Evolutionary conservation across 306 rosid genomes (phyloP).

Genomic region (Trifolium dubium): DNA sequence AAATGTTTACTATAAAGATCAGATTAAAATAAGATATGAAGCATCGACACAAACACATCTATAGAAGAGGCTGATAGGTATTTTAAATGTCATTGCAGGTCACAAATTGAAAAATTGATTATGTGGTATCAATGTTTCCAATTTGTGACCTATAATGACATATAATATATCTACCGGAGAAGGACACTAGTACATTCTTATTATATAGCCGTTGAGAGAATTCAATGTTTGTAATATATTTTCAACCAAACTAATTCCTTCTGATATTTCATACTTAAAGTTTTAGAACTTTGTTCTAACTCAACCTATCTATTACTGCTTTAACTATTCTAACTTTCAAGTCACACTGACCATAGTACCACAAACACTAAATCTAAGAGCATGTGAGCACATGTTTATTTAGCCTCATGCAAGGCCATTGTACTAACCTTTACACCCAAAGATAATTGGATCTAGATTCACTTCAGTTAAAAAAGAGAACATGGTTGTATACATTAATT

Average conservation of each 20-base stretch:
- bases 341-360: slow-evolving; percentile 23
- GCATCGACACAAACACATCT: too few species aligned
- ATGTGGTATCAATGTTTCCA: too few species aligned
- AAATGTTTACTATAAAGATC: slow-evolving; percentile 16
- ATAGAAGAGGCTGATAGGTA: too few species aligned
- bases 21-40: too few species aligned
- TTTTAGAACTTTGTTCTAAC: slow-evolving; percentile 6
- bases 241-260: slow-evolving; percentile 1
- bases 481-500: too few species aligned
- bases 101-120: too few species aligned
- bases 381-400: not conserved
- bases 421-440: not conserved
- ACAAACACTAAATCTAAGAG: slow-evolving; percentile 26
- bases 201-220: slow-evolving; percentile 3
- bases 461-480: too few species aligned
- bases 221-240: not conserved
- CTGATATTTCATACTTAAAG: slow-evolving; percentile 15
- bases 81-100: too few species aligned
- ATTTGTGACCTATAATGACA: too few species aligned
- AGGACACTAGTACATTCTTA: too few species aligned
- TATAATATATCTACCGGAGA: too few species aligned
- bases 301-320: not conserved
- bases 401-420: slow-evolving; percentile 20
- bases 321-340: slow-evolving; percentile 24
- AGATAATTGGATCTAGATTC: too few species aligned